Percentiles rank a stretch among this genome's conserved stretches.
Conservation (phyloP, 768 basidiomycete species). For the Amanita rimosa region DNA sequence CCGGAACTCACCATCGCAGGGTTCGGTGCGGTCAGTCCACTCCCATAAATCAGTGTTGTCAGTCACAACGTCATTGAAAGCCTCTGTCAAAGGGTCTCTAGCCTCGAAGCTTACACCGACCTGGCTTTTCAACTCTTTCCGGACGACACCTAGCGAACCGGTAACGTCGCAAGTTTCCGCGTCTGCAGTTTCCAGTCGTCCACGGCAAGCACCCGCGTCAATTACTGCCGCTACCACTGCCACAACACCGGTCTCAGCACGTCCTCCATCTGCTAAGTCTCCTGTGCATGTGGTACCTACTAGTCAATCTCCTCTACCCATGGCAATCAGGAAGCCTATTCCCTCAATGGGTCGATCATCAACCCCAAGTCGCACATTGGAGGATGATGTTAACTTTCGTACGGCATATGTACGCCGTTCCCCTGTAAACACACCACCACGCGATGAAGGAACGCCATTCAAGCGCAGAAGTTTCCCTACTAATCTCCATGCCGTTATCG, state of each 20-base stretch:
- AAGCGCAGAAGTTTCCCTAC: constrained; percentile 38
- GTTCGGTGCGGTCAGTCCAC: constrained; percentile 47
- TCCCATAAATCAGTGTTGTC: constrained; percentile 41
- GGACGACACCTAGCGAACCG: constrained; percentile 50
- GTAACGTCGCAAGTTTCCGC: constrained; percentile 48
- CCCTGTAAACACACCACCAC: constrained; percentile 58
- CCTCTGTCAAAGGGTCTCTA: constrained; percentile 25
- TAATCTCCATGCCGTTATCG: constrained; percentile 24
- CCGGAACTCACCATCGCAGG: constrained; percentile 56
- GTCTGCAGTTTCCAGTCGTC: constrained; percentile 26
- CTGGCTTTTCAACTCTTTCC: constrained; percentile 76
- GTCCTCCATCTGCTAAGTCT: constrained; percentile 16
- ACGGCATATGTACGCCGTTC: constrained; percentile 42
- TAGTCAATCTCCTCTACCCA: constrained; percentile 22
- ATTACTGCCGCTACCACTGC: constrained; percentile 12
- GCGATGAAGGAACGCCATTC: constrained; percentile 46
- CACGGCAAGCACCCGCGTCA: neutral
- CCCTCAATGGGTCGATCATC: constrained; percentile 24
- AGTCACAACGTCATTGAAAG: constrained; percentile 15
- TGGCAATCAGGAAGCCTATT: constrained; percentile 27
- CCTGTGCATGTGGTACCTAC: constrained; percentile 20
- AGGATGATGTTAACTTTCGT: constrained; percentile 44
- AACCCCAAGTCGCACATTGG: constrained; percentile 38
- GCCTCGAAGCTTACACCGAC: constrained; percentile 57
- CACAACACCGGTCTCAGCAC: constrained; percentile 7